Base-by-base conservation (phyloP, 345 rosid genomes). In the Salix viminalis region DNA sequence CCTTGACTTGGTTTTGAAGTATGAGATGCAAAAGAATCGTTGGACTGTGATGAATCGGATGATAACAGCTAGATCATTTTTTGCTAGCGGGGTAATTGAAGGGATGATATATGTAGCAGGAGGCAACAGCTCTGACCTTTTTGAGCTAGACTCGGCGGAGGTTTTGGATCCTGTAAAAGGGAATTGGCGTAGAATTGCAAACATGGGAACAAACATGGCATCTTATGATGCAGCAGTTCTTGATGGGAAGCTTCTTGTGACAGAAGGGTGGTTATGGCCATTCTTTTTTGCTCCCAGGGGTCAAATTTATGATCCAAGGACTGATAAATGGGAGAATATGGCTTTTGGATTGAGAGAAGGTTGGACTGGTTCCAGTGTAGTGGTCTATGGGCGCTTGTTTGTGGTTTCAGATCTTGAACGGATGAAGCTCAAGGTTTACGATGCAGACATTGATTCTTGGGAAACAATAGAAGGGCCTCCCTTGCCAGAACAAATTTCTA, bases 181-280 rank as follows among this genome's bases (percentile, higher is more conserved):
- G 61, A 85, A 48, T 30, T 94, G 98, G 98, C 76, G 44, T 12
- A 64, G 84, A 1, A 85, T 90, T 72, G 84, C 94, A 6, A 86
- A 77, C 79, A 94, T 92, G 98, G 91, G 91, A 5, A 75, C 93
- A 2, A 85, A 89, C 56, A 94, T 94, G 98, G 90, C 94, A 26
- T 88, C 96, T 15, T 94, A 91, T 61, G 94, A 94, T 79, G 81
- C 97, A 24, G 94, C 96, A 0, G 97, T 94, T 76, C 86, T 92
- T 23, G 83, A 89, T 26, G 97, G 98, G 54, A 92, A 90, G 79
- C 91, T 94, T 60, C 86, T 92, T 21, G 96, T 94, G 13, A 92
- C 98, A 0, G 97, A 92, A 86, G 98, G 98, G 69, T 94, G 98
- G 98, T 75, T 94, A 76, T 94, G 97, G 97, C 98, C 98, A 3